Percentiles rank a stretch among this genome's conserved stretches.
phyloP scores from a whole-genome alignment of 2,329 filamentous ascomycete species.

The Dothideomycetidae sp. region DNA sequence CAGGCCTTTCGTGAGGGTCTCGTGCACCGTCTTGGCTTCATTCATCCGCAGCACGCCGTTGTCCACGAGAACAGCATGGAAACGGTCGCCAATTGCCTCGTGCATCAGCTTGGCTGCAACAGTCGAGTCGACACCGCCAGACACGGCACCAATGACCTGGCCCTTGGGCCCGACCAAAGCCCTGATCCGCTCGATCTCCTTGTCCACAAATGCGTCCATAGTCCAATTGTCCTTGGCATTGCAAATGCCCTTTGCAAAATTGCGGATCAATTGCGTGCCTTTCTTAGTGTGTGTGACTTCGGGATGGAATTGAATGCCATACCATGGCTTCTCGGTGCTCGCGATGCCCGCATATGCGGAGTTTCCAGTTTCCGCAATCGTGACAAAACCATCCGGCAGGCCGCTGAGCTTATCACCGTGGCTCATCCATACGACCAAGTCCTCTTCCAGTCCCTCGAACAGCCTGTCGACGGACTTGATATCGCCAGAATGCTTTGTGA shows the following conservation, averaged over 20 bases:
- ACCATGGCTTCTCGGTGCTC: conserved; percentile 55
- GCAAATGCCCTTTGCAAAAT: conserved; percentile 78
- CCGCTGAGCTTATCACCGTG: conserved; percentile 73
- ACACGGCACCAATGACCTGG: conserved; percentile 69
- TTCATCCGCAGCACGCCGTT: conserved; percentile 76
- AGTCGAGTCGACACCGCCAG: conserved; percentile 78
- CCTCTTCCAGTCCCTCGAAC: conserved; percentile 60
- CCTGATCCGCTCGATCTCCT: conserved; percentile 69
- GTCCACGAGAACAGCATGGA: conserved; percentile 74
- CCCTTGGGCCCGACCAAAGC: conserved; percentile 66
- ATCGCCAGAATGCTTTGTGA: conserved; percentile 41
- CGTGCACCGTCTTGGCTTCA: conserved; percentile 68
- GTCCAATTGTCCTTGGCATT: conserved; percentile 63
- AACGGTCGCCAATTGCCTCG: conserved; percentile 71
- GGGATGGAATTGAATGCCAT: conserved; percentile 79
- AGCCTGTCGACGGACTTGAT: conserved; percentile 57
- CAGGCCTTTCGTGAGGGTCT: conserved; percentile 62
- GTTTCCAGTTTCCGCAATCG: conserved; percentile 61
- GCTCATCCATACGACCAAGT: conserved; percentile 68
- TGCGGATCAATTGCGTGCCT: conserved; percentile 57
- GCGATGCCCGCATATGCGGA: conserved; percentile 69
- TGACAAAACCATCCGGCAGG: conserved; percentile 58
- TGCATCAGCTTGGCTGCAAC: conserved; percentile 78
- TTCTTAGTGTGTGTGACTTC: conserved; percentile 62
- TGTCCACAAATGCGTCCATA: conserved; percentile 69